These are phyloP conservation scores for Venturiaceae sp. DNA, from an alignment of 2,329 filamentous ascomycete genomes.

Conservation along the genomic window DNA sequence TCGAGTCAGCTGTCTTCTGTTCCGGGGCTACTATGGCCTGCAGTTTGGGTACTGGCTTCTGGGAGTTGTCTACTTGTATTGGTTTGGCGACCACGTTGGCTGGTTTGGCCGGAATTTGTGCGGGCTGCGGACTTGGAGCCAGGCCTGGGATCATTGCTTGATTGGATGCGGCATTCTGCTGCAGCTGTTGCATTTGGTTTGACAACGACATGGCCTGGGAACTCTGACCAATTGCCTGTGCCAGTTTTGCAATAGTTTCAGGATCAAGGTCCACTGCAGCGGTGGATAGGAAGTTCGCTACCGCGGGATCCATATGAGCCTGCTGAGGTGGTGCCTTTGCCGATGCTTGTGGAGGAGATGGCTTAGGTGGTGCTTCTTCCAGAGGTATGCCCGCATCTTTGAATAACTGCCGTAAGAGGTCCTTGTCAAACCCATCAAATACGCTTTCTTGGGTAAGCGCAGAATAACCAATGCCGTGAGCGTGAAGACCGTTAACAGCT, in stretches of 20 bases:
- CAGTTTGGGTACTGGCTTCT: not conserved
- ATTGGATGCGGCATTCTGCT: not conserved
- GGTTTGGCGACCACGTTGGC: not conserved
- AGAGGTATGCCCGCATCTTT: not conserved
- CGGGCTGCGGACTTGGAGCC: not conserved
- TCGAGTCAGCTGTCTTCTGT: not conserved
- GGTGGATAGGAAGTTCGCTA: not conserved
- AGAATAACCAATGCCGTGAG: not conserved
- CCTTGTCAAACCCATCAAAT: conserved; percentile 1
- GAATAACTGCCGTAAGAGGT: not conserved
- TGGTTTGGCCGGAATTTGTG: not conserved
- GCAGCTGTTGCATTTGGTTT: not conserved
- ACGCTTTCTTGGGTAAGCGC: not conserved
- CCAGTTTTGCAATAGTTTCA: not conserved
- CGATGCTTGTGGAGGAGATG: not conserved
- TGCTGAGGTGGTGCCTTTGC: not conserved
- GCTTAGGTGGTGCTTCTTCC: not conserved
- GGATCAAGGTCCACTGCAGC: not conserved
- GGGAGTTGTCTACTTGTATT: not conserved
- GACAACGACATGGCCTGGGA: not conserved
- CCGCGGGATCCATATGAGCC: not conserved
- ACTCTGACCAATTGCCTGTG: not conserved
- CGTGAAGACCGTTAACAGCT: not conserved
- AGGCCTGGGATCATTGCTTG: not conserved
- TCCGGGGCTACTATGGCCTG: not conserved